Conservation (phyloP, 371 early-diverging fungal genomes). For the Basidiobolus meristosporus region DNA sequence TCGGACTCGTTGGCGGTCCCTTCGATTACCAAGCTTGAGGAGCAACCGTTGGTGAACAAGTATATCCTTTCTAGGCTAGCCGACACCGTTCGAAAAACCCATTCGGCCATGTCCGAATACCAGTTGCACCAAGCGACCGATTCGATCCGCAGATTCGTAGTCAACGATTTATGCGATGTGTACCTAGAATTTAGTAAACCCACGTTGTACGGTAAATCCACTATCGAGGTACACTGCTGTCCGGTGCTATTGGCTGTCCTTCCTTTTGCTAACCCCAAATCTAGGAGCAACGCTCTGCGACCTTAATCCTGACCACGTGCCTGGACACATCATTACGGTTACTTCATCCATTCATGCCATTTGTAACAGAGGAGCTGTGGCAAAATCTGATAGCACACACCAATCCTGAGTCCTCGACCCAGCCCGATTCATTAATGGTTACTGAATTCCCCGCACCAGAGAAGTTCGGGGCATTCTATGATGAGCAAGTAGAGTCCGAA, state of each 20-base stretch:
- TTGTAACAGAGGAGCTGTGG: constrained; percentile 85
- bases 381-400: constrained; percentile 5
- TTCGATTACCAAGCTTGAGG: neutral
- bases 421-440: constrained; percentile 25
- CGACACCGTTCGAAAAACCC: constrained; percentile 36
- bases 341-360: constrained; percentile 97
- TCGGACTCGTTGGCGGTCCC: neutral
- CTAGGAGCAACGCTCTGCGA: constrained; percentile 9
- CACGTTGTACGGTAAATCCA: constrained; percentile 18
- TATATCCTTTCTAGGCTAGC: constrained; percentile 78
- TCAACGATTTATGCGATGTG: constrained; percentile 89
- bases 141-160: constrained; percentile 69
- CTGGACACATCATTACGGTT: constrained; percentile 70
- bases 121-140: constrained; percentile 77
- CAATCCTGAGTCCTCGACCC: constrained; percentile 3
- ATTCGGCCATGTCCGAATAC: constrained; percentile 40
- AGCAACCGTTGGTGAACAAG: constrained; percentile 49
- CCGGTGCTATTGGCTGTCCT: constrained; percentile 4
- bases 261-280: neutral
- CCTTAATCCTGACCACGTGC: constrained; percentile 39
- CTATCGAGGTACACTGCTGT: constrained; percentile 11
- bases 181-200: constrained; percentile 76
- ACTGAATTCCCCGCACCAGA: constrained; percentile 20
- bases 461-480: constrained; percentile 12
- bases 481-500: constrained; percentile 23